These are phyloP conservation scores for Calonectria montana DNA, from an alignment of 2,329 filamentous ascomycete genomes.

Conservation along the genomic window DNA sequence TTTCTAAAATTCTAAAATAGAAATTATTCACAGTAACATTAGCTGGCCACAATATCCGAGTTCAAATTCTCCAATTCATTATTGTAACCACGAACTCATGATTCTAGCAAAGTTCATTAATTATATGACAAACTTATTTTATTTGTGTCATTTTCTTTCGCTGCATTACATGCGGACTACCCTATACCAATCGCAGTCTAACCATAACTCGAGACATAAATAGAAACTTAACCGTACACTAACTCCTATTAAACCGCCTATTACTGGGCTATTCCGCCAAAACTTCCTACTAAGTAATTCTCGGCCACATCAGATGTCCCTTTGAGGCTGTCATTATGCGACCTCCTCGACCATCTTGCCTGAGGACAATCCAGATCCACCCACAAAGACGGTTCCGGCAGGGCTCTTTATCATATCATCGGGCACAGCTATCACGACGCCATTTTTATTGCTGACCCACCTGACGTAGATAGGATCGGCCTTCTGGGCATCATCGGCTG, in stretches of 20 bases:
- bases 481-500: conserved; percentile 47
- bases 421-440: conserved; percentile 73
- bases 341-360: conserved; percentile 69
- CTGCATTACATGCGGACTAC: not conserved
- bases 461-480: conserved; percentile 73
- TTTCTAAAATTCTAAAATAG: too few relatives aligned
- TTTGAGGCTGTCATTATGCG: conserved; percentile 40
- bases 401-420: conserved; percentile 75
- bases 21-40: too few relatives aligned
- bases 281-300: not conserved
- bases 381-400: conserved; percentile 67
- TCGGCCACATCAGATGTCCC: not conserved
- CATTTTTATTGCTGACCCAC: conserved; percentile 76
- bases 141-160: not conserved
- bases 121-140: not conserved
- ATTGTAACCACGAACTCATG: too few relatives aligned
- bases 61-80: too few relatives aligned
- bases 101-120: not conserved
- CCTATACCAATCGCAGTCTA: not conserved
- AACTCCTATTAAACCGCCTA: not conserved
- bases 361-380: conserved; percentile 44
- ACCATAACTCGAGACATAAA: not conserved
- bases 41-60: too few relatives aligned
- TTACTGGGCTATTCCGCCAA: not conserved
- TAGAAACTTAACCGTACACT: not conserved